Percentiles rank a stretch among this genome's conserved stretches.
Conservation (phyloP, 257 asterid genomes). For the Cordia subcordata region DNA sequence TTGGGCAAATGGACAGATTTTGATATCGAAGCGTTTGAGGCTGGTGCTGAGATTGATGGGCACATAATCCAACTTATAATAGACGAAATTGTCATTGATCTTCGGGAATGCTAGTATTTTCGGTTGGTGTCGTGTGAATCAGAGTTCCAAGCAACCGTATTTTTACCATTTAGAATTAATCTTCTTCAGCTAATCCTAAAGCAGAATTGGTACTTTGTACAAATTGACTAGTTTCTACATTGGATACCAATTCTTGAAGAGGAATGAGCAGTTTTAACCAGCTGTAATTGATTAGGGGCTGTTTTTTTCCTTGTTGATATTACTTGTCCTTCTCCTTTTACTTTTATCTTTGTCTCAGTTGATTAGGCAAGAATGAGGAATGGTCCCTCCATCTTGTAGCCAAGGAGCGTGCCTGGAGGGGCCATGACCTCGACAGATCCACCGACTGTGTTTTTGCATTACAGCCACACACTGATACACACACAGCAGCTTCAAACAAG, state of each 20-base stretch:
- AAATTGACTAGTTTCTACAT: background rate
- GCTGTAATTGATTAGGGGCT: too few species aligned
- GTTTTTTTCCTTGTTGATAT: too few species aligned
- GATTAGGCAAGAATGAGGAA: background rate
- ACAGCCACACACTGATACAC: too few species aligned
- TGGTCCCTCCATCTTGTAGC: background rate
- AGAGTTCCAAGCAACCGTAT: too few species aligned
- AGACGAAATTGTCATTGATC: conserved; percentile 65
- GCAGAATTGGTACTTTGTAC: background rate
- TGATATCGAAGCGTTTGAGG: conserved; percentile 52
- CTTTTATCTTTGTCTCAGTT: background rate
- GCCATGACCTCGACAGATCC: background rate
- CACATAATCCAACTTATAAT: conserved; percentile 51
- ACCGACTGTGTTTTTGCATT: background rate
- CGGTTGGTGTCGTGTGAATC: too few species aligned
- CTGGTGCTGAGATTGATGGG: conserved; percentile 53
- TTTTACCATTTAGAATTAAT: background rate
- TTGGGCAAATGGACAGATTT: conserved; percentile 62
- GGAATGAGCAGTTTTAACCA: too few species aligned
- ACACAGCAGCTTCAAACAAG: background rate
- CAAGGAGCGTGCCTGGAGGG: background rate
- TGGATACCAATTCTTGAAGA: background rate
- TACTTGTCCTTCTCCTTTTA: too few species aligned
- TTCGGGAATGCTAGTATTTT: conserved; percentile 14
- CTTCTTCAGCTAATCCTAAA: background rate